Conservation (phyloP, 2,329 filamentous ascomycete species). For the Fusarium euwallaceae region DNA sequence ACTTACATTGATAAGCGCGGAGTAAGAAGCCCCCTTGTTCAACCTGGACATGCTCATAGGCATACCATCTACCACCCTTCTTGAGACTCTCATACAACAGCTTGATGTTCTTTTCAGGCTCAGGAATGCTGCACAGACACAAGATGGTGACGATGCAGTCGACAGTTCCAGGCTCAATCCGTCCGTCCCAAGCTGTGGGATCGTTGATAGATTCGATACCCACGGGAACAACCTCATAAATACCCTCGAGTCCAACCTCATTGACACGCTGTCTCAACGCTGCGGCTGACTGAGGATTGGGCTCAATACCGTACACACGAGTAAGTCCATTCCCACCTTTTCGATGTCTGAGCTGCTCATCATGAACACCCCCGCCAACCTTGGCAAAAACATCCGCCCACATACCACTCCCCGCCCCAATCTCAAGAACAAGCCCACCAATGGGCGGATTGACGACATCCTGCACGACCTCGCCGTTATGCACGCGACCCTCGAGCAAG, state of each 20-base stretch:
- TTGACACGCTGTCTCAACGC: conserved; percentile 61
- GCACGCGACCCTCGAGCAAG: conserved; percentile 65
- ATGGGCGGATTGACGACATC: conserved; percentile 55
- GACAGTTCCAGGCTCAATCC: conserved; percentile 64
- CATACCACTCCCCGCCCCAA: conserved; percentile 72
- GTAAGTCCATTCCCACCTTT: conserved; percentile 49
- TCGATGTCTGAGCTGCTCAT: conserved; percentile 39
- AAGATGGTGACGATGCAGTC: conserved; percentile 72
- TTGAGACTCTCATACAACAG: conserved; percentile 70
- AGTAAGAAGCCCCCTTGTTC: conserved; percentile 57
- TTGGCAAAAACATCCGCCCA: conserved; percentile 68
- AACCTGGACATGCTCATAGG: conserved; percentile 70
- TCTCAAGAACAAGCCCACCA: conserved; percentile 68
- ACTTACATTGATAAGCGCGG: conserved; percentile 65
- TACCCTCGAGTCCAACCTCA: conserved; percentile 65
- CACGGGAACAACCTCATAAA: conserved; percentile 73
- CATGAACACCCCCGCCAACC: conserved; percentile 33
- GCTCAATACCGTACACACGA: conserved; percentile 74
- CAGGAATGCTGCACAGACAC: conserved; percentile 74
- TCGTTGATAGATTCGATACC: conserved; percentile 70
- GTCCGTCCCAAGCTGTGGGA: conserved; percentile 57
- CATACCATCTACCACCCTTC: conserved; percentile 72
- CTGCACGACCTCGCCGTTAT: conserved; percentile 52
- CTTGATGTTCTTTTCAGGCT: conserved; percentile 67
- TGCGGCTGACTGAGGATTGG: conserved; percentile 67